phyloP scores from a whole-genome alignment of 1,284 basidiomycete genomes.

The Ceratobasidium papillatum region DNA sequence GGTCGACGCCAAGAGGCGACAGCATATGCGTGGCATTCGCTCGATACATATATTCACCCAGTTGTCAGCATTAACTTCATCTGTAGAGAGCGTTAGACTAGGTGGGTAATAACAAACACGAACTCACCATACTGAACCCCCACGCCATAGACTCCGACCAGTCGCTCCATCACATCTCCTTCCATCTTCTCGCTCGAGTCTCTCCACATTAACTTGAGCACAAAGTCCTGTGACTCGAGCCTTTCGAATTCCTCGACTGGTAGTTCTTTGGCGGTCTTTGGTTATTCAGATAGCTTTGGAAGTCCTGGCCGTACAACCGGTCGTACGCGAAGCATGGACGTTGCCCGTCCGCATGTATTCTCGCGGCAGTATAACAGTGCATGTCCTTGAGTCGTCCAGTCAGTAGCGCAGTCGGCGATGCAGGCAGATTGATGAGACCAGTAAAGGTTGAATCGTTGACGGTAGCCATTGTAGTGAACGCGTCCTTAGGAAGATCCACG shows the following conservation, averaged over 20 bases:
- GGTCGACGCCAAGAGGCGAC: conserved; percentile 4
- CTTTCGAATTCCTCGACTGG: neutral
- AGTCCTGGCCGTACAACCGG: neutral
- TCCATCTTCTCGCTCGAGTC: neutral
- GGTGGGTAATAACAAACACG: too few species aligned
- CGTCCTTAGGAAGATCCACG: conserved; percentile 10
- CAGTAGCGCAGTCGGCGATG: neutral
- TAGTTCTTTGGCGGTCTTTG: neutral
- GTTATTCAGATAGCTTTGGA: neutral
- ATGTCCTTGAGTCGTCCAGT: conserved; percentile 9
- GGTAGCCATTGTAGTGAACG: neutral
- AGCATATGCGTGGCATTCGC: neutral
- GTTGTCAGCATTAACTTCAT: neutral
- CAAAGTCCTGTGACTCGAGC: neutral
- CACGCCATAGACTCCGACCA: conserved; percentile 1
- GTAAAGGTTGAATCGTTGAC: neutral
- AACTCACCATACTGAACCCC: neutral
- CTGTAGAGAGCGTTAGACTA: too few species aligned
- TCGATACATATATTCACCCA: neutral
- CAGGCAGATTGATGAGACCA: neutral
- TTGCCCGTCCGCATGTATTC: conserved; percentile 15
- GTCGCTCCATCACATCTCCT: conserved; percentile 5
- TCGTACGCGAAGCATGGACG: conserved; percentile 9
- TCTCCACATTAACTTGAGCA: conserved; percentile 27
- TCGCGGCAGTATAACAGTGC: neutral